A percentile compares a stretch with the other conserved stretches of the same genome.
Conservation (phyloP, 768 basidiomycete species). For the Lyophyllum atratum region DNA sequence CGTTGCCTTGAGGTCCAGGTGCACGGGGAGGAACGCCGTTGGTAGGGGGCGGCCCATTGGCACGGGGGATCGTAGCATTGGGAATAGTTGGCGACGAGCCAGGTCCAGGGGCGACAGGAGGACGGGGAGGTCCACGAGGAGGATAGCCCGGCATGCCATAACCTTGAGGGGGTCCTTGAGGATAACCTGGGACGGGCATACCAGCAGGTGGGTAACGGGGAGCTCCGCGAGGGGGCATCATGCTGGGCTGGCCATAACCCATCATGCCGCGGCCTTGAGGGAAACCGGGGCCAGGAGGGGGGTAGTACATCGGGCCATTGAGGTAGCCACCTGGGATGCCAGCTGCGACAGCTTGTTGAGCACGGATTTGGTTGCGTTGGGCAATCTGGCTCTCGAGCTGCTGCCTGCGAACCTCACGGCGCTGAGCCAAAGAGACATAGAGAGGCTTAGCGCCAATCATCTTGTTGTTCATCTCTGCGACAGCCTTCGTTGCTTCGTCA, state of each 20-base stretch:
- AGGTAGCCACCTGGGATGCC: conserved; percentile 83
- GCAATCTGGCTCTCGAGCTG: conserved; percentile 99
- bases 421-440: conserved; percentile 98
- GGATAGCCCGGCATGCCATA: conserved; percentile 75
- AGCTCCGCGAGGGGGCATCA: conserved; percentile 84
- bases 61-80: conserved; percentile 65
- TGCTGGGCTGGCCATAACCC: conserved; percentile 82
- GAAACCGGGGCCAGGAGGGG: conserved; percentile 79
- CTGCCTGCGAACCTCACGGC: conserved; percentile 96
- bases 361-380: conserved; percentile 94
- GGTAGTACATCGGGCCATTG: conserved; percentile 85
- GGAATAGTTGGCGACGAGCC: conserved; percentile 69
- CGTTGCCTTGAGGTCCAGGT: conserved; percentile 44
- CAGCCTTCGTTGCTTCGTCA: conserved; percentile 98
- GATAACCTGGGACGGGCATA: conserved; percentile 76
- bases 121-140: conserved; percentile 60
- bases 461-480: conserved; percentile 99
- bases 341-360: conserved; percentile 93
- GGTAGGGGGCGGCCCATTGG: conserved; percentile 58
- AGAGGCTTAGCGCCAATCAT: conserved; percentile 99
- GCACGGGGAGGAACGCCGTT: conserved; percentile 56
- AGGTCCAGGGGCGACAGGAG: conserved; percentile 66
- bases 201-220: conserved; percentile 37
- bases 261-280: conserved; percentile 79
- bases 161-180: conserved; percentile 70